phyloP scores from a whole-genome alignment of 2,329 filamentous ascomycete genomes.

The Fusarium citri region DNA sequence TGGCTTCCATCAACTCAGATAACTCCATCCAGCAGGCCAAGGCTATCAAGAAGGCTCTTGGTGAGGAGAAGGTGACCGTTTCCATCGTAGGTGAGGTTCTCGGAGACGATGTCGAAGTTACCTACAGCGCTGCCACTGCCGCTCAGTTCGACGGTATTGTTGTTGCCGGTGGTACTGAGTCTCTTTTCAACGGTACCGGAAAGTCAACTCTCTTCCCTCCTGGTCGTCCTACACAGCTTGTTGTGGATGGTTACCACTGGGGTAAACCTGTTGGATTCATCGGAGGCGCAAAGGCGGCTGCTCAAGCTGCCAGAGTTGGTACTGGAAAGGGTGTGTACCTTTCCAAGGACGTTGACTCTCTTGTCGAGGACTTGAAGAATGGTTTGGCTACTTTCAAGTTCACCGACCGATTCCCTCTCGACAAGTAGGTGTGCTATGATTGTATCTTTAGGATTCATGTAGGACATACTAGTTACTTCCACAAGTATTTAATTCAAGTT shows the following conservation, averaged over 20 bases:
- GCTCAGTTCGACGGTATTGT: constrained; percentile 72
- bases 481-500: background rate
- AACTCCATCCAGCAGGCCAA: constrained; percentile 62
- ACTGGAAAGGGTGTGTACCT: constrained; percentile 57
- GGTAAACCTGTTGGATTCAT: constrained; percentile 76
- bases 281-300: constrained; percentile 56
- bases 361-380: constrained; percentile 63
- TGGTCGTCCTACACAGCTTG: constrained; percentile 71
- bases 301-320: constrained; percentile 59
- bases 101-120: constrained; percentile 65
- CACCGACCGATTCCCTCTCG: constrained; percentile 70
- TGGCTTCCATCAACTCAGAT: constrained; percentile 59
- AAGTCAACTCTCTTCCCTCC: constrained; percentile 70
- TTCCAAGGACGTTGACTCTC: constrained; percentile 47
- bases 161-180: constrained; percentile 64
- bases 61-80: constrained; percentile 64
- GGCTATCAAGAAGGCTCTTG: constrained; percentile 62
- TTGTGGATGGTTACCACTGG: constrained; percentile 72
- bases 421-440: constrained; percentile 46
- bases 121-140: constrained; percentile 74
- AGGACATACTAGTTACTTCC: background rate
- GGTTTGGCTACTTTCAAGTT: constrained; percentile 75
- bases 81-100: constrained; percentile 72
- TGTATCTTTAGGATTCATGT: background rate
- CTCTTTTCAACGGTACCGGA: constrained; percentile 59